Percentiles rank a stretch among this genome's conserved stretches.
phyloP scores from a whole-genome alignment of 2,329 filamentous ascomycete species.

The Cordyceps javanica region DNA sequence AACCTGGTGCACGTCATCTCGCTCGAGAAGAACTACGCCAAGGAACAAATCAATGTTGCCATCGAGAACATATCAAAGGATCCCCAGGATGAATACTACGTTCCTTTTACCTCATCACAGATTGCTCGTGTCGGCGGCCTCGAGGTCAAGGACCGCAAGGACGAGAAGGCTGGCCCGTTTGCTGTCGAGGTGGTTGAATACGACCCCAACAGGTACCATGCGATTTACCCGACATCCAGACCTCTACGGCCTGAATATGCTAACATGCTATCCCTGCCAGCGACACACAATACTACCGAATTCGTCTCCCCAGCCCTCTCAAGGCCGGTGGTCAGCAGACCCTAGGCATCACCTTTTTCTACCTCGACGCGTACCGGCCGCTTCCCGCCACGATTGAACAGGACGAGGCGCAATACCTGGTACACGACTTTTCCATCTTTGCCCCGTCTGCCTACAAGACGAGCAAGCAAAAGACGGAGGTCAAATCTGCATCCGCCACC shows the following conservation, averaged over 20 bases:
- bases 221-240: constrained; percentile 14
- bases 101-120: constrained; percentile 75
- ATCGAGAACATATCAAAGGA: constrained; percentile 79
- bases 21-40: constrained; percentile 84
- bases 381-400: constrained; percentile 81
- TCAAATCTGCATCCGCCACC: constrained; percentile 75
- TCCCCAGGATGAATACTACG: constrained; percentile 82
- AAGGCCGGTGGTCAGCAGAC: constrained; percentile 74
- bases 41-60: constrained; percentile 89
- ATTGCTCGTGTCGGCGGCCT: constrained; percentile 75
- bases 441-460: constrained; percentile 77
- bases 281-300: constrained; percentile 74
- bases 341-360: constrained; percentile 77
- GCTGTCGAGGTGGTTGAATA: constrained; percentile 61
- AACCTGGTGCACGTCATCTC: constrained; percentile 89
- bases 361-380: constrained; percentile 71
- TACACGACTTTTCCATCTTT: constrained; percentile 82
- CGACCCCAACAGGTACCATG: constrained; percentile 49
- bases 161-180: constrained; percentile 61
- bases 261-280: constrained; percentile 35
- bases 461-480: constrained; percentile 90
- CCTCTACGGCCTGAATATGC: background rate
- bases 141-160: constrained; percentile 90
- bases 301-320: constrained; percentile 71
- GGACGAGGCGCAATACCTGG: constrained; percentile 77